phyloP scores from a whole-genome alignment of 345 rosid genomes.

The Eucalyptus urophylla region DNA sequence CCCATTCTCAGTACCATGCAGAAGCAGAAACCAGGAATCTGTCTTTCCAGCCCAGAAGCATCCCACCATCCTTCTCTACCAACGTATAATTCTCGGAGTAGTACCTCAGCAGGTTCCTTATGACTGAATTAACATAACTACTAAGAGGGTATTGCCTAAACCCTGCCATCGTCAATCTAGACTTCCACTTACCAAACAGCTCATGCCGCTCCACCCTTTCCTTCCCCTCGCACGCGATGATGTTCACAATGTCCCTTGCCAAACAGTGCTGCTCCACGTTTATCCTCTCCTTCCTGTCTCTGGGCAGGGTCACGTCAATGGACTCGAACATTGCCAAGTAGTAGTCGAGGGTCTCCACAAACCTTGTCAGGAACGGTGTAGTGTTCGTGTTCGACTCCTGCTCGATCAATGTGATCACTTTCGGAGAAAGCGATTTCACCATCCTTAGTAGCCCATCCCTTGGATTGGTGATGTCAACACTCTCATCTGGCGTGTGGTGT shows the following conservation, averaged over 20 bases:
- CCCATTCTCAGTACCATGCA: conserved; percentile 41
- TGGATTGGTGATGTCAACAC: conserved; percentile 58
- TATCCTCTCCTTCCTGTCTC: conserved; percentile 45
- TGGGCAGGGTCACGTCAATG: conserved; percentile 40
- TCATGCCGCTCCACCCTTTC: conserved; percentile 72
- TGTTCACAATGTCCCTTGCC: conserved; percentile 65
- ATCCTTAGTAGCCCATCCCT: conserved; percentile 61
- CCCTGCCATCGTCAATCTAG: conserved; percentile 73
- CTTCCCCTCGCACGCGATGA: conserved; percentile 62
- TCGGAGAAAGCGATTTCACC: conserved; percentile 58
- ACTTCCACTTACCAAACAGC: conserved; percentile 68
- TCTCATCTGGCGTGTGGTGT: conserved; percentile 74
- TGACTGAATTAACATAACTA: conserved; percentile 42
- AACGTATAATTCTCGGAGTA: conserved; percentile 45
- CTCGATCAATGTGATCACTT: conserved; percentile 52
- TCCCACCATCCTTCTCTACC: conserved; percentile 50
- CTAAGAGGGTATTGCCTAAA: conserved; percentile 47
- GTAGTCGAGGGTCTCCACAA: conserved; percentile 42
- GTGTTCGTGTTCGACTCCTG: conserved; percentile 80
- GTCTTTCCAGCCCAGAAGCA: conserved; percentile 62
- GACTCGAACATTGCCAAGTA: conserved; percentile 70
- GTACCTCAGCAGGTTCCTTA: conserved; percentile 30
- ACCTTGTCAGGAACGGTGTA: conserved; percentile 51
- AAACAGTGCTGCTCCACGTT: conserved; percentile 63
- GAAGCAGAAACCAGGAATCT: conserved; percentile 58